A percentile compares a stretch with the other conserved stretches of the same genome.
Conservation (phyloP, 1,139 yeast species). For the Blastobotrys indianensis region DNA sequence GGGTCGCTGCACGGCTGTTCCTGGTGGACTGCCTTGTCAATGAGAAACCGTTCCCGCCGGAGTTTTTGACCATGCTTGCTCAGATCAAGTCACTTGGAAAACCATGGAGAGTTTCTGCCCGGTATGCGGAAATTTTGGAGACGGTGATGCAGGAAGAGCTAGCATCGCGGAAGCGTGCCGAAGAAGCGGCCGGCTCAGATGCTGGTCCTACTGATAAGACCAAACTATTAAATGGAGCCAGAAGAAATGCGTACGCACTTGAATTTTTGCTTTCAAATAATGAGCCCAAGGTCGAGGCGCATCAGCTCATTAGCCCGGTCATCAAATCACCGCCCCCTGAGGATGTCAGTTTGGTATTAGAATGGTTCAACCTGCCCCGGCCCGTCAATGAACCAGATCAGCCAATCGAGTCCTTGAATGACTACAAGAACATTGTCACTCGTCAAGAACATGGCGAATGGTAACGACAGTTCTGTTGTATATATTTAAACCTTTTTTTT, state of each 20-base stretch:
- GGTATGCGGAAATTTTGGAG: conserved; percentile 30
- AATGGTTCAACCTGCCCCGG: conserved; percentile 23
- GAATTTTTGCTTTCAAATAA: conserved; percentile 19
- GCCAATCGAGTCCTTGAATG: conserved; percentile 18
- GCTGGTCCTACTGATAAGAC: conserved; percentile 5
- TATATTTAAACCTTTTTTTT: too few relatives aligned
- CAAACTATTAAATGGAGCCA: conserved; percentile 16
- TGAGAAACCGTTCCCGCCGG: conserved; percentile 24
- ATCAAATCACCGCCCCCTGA: conserved; percentile 2
- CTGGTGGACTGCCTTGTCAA: conserved; percentile 33
- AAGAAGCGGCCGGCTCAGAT: conserved; percentile 17
- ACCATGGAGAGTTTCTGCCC: conserved; percentile 31
- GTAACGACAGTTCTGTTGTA: too few relatives aligned
- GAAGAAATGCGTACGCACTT: conserved; percentile 23
- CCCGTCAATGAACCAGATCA: conserved; percentile 10
- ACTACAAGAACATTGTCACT: conserved; percentile 17
- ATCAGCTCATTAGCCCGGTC: neutral
- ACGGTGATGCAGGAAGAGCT: conserved; percentile 30
- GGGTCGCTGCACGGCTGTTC: conserved; percentile 36
- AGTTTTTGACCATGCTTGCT: conserved; percentile 24
- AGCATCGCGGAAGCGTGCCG: conserved; percentile 18
- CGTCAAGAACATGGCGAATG: too few relatives aligned
- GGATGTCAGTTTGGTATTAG: conserved; percentile 9
- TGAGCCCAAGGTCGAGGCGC: neutral
- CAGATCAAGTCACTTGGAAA: conserved; percentile 28